Evolutionary conservation across 208 protist species (phyloP), one percentile per base, ranked within the genome.

Genomic region (Trypanosoma theileri): DNA sequence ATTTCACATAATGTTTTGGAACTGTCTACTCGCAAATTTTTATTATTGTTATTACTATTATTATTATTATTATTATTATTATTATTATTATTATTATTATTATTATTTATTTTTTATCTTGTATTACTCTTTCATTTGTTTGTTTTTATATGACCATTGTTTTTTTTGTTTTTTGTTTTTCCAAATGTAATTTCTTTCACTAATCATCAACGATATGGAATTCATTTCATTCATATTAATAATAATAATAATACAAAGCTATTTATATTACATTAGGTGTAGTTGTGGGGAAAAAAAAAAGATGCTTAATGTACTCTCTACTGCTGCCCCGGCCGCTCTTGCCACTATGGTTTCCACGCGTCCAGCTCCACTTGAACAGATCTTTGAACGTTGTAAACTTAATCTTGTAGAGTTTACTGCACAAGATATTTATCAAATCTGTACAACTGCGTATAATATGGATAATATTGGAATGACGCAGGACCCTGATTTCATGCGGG

Each of bases 401-500:
- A 83, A 82, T 41, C 67, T 92, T 12, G 75, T 95, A 11, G 73
- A 79, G 10, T 88, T 96, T 54, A 96, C 84, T 48, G 91, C 91
- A 3, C 86, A 90, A 26, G 91, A 96, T 59, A 58, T 96, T 26
- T 96, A 96, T 60, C 81, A 88, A 41, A 55, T 96, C 1, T 94
- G 91, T 63, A 83, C 85, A 10, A 75, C 79, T 1, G 79, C 75
- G 1, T 89, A 86, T 71, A 79, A 88, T 61, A 84, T 68, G 54
- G 86, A 94, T 66, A 79, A 72, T 0, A 76, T 96, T 10, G 79
- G 79, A 12, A 73, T 96, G 56, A 75, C 87, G 74, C 50, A 75
- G 12, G 86, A 96, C 58, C 66, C 79, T 1, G 91, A 96, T 17
- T 81, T 96, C 40, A 96, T 96, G 91, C 87, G 88, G 14, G 91